Evolutionary conservation across 2,329 filamentous ascomycete species (phyloP).

Genomic region (Xylaria multiplex): DNA sequence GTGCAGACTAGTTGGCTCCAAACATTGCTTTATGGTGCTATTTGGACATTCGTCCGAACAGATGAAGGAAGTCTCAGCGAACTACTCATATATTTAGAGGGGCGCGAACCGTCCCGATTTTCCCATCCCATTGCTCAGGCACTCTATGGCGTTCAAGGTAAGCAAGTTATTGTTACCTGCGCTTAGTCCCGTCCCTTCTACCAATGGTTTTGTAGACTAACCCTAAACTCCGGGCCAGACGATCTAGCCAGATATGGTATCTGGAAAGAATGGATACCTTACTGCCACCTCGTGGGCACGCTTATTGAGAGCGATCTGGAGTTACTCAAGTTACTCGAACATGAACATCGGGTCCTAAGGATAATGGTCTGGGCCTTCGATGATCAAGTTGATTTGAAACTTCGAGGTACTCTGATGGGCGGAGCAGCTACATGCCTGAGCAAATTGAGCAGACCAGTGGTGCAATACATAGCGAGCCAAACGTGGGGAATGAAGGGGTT

Average conservation of each 20-base stretch:
- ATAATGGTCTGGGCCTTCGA: not conserved
- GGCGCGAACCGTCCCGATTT: not conserved
- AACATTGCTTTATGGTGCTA: no score
- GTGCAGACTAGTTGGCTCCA: no score
- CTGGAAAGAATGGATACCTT: not conserved
- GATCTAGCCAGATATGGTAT: not conserved
- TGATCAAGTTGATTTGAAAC: not conserved
- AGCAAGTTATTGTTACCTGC: not conserved
- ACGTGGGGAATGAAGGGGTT: not conserved
- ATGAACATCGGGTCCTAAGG: not conserved
- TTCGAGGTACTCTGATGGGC: not conserved
- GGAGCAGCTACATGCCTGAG: not conserved
- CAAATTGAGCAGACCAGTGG: not conserved
- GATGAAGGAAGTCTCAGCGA: not conserved
- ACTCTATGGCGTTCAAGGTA: not conserved
- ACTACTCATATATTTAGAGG: not conserved
- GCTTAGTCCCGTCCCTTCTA: not conserved
- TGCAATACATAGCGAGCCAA: not conserved
- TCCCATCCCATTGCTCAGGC: not conserved
- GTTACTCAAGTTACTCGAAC: not conserved
- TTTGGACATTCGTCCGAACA: no score
- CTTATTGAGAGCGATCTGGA: not conserved
- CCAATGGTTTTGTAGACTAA: not conserved
- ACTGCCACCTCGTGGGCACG: not conserved
- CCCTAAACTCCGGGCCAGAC: not conserved